phyloP scores from a whole-genome alignment of 129 eudicot genomes.

The Arctium minus region DNA sequence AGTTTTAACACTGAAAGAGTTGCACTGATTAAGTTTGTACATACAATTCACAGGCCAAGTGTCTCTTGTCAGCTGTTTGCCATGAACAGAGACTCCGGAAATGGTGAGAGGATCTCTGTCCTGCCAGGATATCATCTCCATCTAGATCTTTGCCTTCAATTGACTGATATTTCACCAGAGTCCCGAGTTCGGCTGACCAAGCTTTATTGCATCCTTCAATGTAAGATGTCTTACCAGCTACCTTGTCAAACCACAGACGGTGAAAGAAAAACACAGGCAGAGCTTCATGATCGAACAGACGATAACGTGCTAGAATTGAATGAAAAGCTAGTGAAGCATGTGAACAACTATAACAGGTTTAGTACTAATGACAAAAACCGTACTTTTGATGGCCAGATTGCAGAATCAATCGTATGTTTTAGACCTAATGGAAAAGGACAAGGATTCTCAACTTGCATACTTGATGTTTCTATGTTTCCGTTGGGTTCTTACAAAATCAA shows the following conservation, averaged over 20 bases:
- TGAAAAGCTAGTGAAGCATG: constrained; percentile 49
- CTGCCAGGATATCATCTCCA: constrained; percentile 49
- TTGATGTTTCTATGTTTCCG: constrained; percentile 65
- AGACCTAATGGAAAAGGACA: constrained; percentile 54
- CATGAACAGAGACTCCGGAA: constrained; percentile 43
- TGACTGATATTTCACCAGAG: constrained; percentile 45
- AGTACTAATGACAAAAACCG: background rate
- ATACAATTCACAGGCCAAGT: constrained; percentile 46
- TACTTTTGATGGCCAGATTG: constrained; percentile 21
- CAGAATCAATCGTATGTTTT: constrained; percentile 44
- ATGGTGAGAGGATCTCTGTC: constrained; percentile 39
- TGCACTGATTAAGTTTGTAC: constrained; percentile 12
- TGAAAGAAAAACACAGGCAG: constrained; percentile 23
- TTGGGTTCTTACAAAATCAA: constrained; percentile 65
- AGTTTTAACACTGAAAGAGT: background rate
- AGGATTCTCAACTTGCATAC: constrained; percentile 77
- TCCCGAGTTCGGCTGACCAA: constrained; percentile 31
- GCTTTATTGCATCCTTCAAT: constrained; percentile 63
- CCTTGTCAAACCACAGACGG: constrained; percentile 12
- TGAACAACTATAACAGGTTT: constrained; percentile 23
- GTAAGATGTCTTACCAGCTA: constrained; percentile 31
- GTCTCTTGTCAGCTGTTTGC: constrained; percentile 57
- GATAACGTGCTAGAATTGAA: constrained; percentile 49
- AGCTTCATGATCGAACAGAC: constrained; percentile 27
- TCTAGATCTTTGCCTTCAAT: constrained; percentile 67